Evolutionary conservation across 345 rosid genomes (phyloP), one percentile per base, ranked within the genome.

Genomic region (Nasturtium officinale): DNA sequence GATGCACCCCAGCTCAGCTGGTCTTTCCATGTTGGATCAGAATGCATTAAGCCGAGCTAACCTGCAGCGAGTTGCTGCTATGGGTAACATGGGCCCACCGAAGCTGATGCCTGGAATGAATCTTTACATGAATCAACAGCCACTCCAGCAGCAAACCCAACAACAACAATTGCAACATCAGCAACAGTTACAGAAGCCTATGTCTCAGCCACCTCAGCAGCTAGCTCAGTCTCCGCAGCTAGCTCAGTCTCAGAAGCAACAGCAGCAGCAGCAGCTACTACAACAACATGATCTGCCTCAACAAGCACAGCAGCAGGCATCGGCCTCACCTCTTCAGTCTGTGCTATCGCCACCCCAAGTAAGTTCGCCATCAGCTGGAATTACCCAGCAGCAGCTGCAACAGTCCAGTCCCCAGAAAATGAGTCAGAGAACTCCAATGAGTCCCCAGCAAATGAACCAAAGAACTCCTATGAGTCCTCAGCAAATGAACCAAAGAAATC

Each of bases 71-170:
- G 71, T 80, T 33, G 72, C 83, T 72, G 78, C 81, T 56, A 42
- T 87, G 78, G 97, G 85, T 61, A 81, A 85, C 25, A 89, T 94
- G 98, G 98, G 91, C 59, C 99, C 98, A 7, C 95, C 97, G 42
- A 96, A 90, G 76, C 45, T 83, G 85, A 89, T 83, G 83, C 43
- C 85, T 9, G 91, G 90, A 54, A 81, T 87, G 89, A 85, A 82
- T 65, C 59, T 29, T 9, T 90, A 82, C 75, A 82, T 85, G 90
- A 90, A 84, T 75, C 92, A 74, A 51, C 93, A 86, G 55, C 92
- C 83, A 13, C 86, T 68, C 52, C 80, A 56, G 23, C 80, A 57
- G 62, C 76, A 72, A 28, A 69, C 37, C 1, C 76, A 61, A 38
- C 76, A 69, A 46, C 75, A 65, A 32, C 86, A 80, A 5, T 73